Conservation (phyloP, 495 filamentous ascomycete genomes). For the Terfezia claveryi region DNA sequence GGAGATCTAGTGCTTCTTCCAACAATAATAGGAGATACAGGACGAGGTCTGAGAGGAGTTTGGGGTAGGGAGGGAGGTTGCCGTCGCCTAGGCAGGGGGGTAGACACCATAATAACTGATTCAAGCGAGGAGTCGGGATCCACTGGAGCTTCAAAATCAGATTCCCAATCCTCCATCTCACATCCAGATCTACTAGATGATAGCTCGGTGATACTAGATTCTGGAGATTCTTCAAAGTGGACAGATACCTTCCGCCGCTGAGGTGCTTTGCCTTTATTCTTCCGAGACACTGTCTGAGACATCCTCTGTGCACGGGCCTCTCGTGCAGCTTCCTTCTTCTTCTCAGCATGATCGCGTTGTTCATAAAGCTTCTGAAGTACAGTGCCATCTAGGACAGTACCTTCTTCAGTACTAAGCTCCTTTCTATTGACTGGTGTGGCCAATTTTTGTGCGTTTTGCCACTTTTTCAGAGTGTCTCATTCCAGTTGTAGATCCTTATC, state of each 20-base stretch:
- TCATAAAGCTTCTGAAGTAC: neutral
- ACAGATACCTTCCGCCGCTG: neutral
- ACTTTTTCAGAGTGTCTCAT: neutral
- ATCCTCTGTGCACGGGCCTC: neutral
- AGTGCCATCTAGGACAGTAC: neutral
- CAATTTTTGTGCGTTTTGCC: neutral
- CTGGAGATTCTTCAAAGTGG: neutral
- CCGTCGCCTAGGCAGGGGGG: neutral
- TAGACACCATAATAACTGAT: neutral
- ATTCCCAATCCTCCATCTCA: neutral
- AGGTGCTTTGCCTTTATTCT: neutral
- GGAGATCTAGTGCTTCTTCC: no score
- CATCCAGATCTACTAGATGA: neutral
- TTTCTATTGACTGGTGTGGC: neutral
- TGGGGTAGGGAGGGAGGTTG: neutral
- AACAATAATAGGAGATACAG: neutral
- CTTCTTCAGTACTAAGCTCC: neutral
- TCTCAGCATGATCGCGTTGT: neutral
- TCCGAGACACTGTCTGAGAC: neutral
- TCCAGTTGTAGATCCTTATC: neutral
- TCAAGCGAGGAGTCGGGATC: neutral
- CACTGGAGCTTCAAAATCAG: neutral
- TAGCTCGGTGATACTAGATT: neutral
- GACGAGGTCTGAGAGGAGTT: neutral
- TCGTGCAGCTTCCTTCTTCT: neutral